These are phyloP conservation scores for Meripilus lineatus DNA, from an alignment of 1,284 basidiomycete genomes.

Conservation along the genomic window DNA sequence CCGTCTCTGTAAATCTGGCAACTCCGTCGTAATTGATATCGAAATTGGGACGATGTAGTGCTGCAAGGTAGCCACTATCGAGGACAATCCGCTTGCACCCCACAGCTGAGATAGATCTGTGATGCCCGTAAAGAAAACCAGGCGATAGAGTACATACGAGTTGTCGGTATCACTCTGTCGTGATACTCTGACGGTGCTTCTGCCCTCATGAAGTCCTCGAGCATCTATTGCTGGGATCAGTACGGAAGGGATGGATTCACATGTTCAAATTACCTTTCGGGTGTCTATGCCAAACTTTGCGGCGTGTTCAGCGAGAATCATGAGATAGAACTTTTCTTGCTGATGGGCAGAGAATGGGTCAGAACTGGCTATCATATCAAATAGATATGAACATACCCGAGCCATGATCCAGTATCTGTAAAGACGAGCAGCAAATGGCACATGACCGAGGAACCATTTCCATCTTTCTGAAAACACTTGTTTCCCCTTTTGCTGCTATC, in stretches of 20 bases:
- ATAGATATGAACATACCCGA: constrained; percentile 21
- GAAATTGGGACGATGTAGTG: constrained; percentile 38
- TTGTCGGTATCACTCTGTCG: constrained; percentile 36
- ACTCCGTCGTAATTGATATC: constrained; percentile 36
- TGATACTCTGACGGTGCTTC: constrained; percentile 37
- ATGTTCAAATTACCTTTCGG: background rate
- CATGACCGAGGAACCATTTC: constrained; percentile 32
- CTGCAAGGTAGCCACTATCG: constrained; percentile 35
- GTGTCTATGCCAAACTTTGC: background rate
- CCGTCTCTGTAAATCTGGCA: constrained; percentile 29
- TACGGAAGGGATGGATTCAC: background rate
- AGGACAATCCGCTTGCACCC: constrained; percentile 35
- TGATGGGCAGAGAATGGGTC: background rate
- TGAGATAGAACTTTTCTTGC: background rate
- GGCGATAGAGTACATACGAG: constrained; percentile 27
- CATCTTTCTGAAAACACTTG: constrained; percentile 28
- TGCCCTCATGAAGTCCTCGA: constrained; percentile 29
- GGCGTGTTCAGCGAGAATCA: background rate
- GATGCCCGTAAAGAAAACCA: background rate
- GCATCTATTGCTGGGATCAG: constrained; percentile 15
- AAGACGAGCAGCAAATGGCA: constrained; percentile 36
- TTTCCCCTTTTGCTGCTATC: constrained; percentile 23
- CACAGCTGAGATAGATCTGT: constrained; percentile 19
- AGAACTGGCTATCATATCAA: background rate
- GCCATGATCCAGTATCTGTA: constrained; percentile 31